These are phyloP conservation scores for Endothia cerciana DNA, from an alignment of 2,329 filamentous ascomycete species.

Conservation along the genomic window DNA sequence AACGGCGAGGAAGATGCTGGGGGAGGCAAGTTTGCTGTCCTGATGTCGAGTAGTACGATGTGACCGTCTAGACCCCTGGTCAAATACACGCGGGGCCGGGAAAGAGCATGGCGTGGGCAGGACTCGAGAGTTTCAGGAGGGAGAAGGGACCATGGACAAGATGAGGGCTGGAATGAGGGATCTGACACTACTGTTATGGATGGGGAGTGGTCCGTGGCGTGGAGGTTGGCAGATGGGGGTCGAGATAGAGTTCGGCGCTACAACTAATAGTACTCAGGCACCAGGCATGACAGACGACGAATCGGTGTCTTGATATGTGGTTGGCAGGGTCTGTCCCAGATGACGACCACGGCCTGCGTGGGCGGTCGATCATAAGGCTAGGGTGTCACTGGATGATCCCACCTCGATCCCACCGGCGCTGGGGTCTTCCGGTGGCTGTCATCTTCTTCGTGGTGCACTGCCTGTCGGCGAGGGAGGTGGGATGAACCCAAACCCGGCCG, in stretches of 20 bases:
- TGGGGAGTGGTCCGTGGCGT: not conserved
- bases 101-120: not conserved
- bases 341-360: constrained; percentile 11
- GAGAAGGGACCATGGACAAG: not conserved
- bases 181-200: not conserved
- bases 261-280: not conserved
- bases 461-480: not conserved
- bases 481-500: not conserved
- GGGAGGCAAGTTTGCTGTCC: not conserved
- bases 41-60: not conserved
- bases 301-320: constrained; percentile 1
- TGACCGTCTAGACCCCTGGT: not conserved
- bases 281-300: not conserved
- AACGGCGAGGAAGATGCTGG: not conserved
- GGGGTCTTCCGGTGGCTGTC: not conserved
- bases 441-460: not conserved
- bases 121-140: not conserved
- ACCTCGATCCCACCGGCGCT: not conserved
- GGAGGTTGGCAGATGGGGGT: not conserved
- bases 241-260: not conserved
- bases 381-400: not conserved
- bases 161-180: not conserved
- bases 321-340: constrained; percentile 9
- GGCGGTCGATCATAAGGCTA: constrained; percentile 15
- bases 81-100: not conserved